phyloP scores from a whole-genome alignment of 2,329 filamentous ascomycete genomes.

The Hymenoscyphus infarciens region DNA sequence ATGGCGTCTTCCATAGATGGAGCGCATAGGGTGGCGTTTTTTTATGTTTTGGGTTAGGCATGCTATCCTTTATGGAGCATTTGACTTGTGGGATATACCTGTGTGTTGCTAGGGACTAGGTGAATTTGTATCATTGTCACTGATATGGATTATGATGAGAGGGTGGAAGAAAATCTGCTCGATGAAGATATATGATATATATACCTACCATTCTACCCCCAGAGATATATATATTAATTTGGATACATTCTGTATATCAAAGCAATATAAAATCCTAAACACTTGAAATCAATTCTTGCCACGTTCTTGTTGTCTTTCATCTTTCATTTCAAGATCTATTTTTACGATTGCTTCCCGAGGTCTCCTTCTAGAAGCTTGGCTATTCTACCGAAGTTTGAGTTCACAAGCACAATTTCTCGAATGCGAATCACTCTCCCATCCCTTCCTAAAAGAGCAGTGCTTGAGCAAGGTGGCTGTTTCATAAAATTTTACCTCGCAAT shows the following conservation, averaged over 20 bases:
- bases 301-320: not conserved
- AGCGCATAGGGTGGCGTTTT: not conserved
- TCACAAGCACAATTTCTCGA: too few relatives aligned
- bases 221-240: not conserved
- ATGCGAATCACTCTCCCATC: too few relatives aligned
- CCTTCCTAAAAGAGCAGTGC: too few relatives aligned
- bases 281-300: not conserved
- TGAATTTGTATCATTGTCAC: conserved; percentile 9
- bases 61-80: not conserved
- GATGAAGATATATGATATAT: conserved; percentile 1
- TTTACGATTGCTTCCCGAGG: too few relatives aligned
- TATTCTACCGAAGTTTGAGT: too few relatives aligned
- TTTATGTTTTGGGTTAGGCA: not conserved
- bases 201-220: conserved; percentile 1
- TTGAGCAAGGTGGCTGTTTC: not conserved
- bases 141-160: conserved; percentile 8
- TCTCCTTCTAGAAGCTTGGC: too few relatives aligned
- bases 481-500: not conserved
- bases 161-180: not conserved
- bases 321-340: not conserved
- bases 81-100: conserved; percentile 11
- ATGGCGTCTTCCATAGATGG: conserved; percentile 6
- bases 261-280: not conserved
- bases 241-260: not conserved
- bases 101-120: conserved; percentile 2